phyloP scores from a whole-genome alignment of 257 asterid genomes.

The Solanum arcanum region DNA sequence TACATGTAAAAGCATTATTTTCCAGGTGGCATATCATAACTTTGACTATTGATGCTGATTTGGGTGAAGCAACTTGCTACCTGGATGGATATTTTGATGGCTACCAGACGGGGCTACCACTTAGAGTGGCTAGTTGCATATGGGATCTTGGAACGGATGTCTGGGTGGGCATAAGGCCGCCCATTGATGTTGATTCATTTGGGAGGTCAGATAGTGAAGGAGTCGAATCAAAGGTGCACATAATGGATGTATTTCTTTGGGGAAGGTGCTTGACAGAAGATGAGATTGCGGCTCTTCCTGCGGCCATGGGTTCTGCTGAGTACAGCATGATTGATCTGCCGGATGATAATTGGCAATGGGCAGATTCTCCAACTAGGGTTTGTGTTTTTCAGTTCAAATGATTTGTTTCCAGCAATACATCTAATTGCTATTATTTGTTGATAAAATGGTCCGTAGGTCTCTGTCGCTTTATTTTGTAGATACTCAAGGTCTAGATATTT shows the following conservation, averaged over 20 bases:
- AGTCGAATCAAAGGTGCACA: conserved; percentile 87
- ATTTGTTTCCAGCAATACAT: neutral
- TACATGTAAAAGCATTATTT: neutral
- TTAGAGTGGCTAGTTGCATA: conserved; percentile 53
- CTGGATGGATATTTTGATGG: conserved; percentile 95
- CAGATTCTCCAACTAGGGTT: conserved; percentile 97
- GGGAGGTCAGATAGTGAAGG: conserved; percentile 99
- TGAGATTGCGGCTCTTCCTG: conserved; percentile 77
- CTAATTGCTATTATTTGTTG: neutral
- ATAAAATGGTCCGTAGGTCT: neutral
- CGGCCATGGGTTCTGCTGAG: conserved; percentile 68
- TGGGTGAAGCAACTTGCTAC: conserved; percentile 95
- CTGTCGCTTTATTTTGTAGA: neutral
- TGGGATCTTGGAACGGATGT: conserved; percentile 94
- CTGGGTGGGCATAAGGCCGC: conserved; percentile 93
- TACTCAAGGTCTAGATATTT: neutral
- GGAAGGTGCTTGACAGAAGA: conserved; percentile 94
- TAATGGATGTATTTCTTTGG: conserved; percentile 98
- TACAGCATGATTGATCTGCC: conserved; percentile 60
- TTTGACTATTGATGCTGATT: conserved; percentile 77
- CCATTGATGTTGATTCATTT: conserved; percentile 86
- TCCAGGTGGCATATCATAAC: conserved; percentile 96
- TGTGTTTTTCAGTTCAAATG: conserved; percentile 4
- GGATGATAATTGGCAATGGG: conserved; percentile 97
- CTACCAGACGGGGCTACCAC: conserved; percentile 81